phyloP scores from a whole-genome alignment of 1,139 yeast species.

The Pichia sp. region DNA sequence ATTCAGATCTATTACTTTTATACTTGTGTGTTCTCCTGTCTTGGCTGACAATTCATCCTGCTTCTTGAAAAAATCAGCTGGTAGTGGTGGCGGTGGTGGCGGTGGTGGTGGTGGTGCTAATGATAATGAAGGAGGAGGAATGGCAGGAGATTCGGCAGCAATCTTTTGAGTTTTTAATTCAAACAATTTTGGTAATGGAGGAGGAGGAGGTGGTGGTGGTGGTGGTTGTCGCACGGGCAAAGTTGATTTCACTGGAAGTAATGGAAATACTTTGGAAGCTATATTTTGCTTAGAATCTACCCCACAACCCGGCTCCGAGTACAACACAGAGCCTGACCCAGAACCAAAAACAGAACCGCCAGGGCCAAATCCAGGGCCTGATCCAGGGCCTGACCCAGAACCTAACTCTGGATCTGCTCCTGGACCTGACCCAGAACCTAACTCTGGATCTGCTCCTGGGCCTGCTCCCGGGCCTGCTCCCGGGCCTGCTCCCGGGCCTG shows the following conservation, averaged over 20 bases:
- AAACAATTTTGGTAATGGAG: not conserved
- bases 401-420: slow-evolving; percentile 9
- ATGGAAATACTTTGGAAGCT: too few relatives aligned
- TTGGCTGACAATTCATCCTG: not conserved
- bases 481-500: too few relatives aligned
- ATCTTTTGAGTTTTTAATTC: too few relatives aligned
- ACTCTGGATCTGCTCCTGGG: slow-evolving; percentile 7
- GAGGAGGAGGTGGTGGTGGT: slow-evolving; percentile 5
- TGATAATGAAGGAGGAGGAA: not conserved
- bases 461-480: not conserved
- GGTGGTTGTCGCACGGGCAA: too few relatives aligned
- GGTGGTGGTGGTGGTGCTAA: not conserved
- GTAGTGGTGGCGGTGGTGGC: slow-evolving; percentile 7
- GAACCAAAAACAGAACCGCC: too few relatives aligned
- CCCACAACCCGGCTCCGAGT: too few relatives aligned
- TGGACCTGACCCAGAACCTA: slow-evolving; percentile 11
- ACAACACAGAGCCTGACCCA: too few relatives aligned
- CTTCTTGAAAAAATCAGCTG: not conserved
- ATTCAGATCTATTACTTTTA: slow-evolving; percentile 18
- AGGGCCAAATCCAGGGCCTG: slow-evolving; percentile 9
- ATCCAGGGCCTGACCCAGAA: slow-evolving; percentile 4
- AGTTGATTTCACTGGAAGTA: too few relatives aligned
- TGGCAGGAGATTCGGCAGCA: too few relatives aligned
- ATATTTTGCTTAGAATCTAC: too few relatives aligned
- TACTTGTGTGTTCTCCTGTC: not conserved